Base-by-base conservation (phyloP, 2,329 filamentous ascomycete species). In the Daldinia eschscholtzii region DNA sequence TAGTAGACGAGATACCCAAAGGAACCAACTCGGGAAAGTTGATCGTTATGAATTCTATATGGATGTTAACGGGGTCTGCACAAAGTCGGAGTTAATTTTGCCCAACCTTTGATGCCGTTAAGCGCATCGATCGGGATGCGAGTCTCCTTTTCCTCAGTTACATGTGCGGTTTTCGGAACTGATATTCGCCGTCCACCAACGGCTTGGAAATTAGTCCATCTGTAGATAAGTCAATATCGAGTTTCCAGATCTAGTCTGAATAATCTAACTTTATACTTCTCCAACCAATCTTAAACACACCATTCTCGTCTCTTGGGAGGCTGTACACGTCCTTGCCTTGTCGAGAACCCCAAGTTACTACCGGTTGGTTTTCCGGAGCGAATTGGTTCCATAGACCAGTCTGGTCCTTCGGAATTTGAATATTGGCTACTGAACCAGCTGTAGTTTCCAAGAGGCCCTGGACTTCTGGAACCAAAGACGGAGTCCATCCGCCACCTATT, bases 211-310 rank as follows among this genome's bases (percentile, higher is more conserved):
- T 70, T 75, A 2, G 75, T 76, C 72, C 71, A 76, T 23, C 65
- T 70, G 44, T 53, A n/a, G 13, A 23, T 20, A n/a, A 7, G 18
- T 67, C 33, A 67, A 56, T 37, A 46, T 48, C 3, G 35, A 2
- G 6, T 48, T 2, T 23, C 2, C 4, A 5, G 1, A 1, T 7
- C 13, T 15, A 7, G 44, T 5, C 5, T 52, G n/a, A 7, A 15
- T 3, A 2, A 1, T 82, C 84, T 71, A 80, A 85, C 73, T 87
- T 88, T 0, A 80, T 84, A 1, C 83, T 84, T 0, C 85, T 80
- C 65, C 83, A 88, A 1, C 82, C 86, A 64, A 85, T 80, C 71
- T 86, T 86, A 57, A 86, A 71, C n/a, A 80, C 72, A 0, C 84
- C 81, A 2, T 81, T 69, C 7, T 81, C 76, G 23, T 82, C 80